Base-by-base conservation (phyloP, 2,329 filamentous ascomycete genomes). In the Zymoseptoria ardabiliae region DNA sequence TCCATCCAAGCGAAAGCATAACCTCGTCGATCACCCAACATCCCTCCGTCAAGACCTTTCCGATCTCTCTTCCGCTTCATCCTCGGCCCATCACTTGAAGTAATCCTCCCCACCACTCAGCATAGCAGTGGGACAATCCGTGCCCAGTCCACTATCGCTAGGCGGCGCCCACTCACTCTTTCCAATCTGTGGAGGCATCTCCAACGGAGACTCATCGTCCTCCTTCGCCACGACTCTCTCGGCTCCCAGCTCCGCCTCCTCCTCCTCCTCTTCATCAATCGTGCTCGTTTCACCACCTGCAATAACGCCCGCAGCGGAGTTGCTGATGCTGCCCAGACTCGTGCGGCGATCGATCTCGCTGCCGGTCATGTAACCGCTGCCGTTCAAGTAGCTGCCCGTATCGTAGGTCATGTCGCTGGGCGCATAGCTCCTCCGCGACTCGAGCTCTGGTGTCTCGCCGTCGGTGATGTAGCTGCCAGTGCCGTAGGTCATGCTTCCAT, bases 291-390 rank as follows among this genome's bases (percentile, higher is more conserved):
- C 22, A 17, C 22, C 28, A 19, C 22, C 51, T 9, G 51, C 22
- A 6, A 73, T 57, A 0, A 69, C 70, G 9, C 74, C 75, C 53
- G 70, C 71, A 4, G 70, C 70, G 3, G 75, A 68, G 21, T 63
- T 50, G 50, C 50, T 71, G 35, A 45, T 45, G 50, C 70, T 75
- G 35, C 75, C 76, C 28, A 76, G 72, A 13, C 76, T 78, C 6
- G 73, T 76, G 23, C 78, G 74, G n/a, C 77, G 72, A 54, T 76
- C 74, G 28, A 77, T 62, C 45, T 79, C 77, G 61, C 74, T 78
- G 56, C 77, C 78, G 1, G 76, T 79, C 70, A 79, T 73, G 69
- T 80, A 80, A 21, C 74, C 75, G n/a, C 77, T 77, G n/a, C 76
- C 76, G n/a, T 78, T 73, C 65, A 78, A 78, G n/a, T 73, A 74